Percentiles rank a stretch among this genome's conserved stretches.
These are phyloP conservation scores for Linum usitatissimum DNA, from an alignment of 345 rosid species.

Conservation along the genomic window DNA sequence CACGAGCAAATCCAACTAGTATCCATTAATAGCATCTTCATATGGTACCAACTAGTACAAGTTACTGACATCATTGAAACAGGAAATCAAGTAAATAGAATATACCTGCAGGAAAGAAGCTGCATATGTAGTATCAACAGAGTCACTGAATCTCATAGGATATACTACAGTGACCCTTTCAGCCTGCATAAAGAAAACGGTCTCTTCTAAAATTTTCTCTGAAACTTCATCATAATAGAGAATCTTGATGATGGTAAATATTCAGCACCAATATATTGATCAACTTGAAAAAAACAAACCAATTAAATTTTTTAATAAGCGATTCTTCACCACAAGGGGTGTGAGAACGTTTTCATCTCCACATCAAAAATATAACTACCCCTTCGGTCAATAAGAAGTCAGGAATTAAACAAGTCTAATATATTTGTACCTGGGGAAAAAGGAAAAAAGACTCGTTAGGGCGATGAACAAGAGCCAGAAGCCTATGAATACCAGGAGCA, in stretches of 20 bases:
- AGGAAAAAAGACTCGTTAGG: slow-evolving; percentile 89
- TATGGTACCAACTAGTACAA: not conserved
- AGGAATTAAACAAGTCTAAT: not conserved
- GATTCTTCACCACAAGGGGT: no score
- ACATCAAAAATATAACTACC: no score
- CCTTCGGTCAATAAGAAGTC: not conserved
- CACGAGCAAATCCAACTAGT: not conserved
- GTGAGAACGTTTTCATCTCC: no score
- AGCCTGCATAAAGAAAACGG: slow-evolving; percentile 34
- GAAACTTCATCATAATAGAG: not conserved
- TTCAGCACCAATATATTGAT: not conserved
- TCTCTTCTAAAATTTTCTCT: slow-evolving; percentile 6
- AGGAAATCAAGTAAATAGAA: slow-evolving; percentile 7
- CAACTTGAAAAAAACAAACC: not conserved
- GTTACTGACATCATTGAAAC: not conserved
- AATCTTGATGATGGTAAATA: not conserved
- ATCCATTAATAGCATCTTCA: not conserved
- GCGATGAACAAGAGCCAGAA: slow-evolving; percentile 83
- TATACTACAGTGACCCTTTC: slow-evolving; percentile 77
- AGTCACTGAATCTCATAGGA: slow-evolving; percentile 93
- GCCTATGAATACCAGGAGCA: slow-evolving; percentile 41
- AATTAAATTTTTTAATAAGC: not conserved
- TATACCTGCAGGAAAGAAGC: slow-evolving; percentile 89
- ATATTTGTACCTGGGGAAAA: slow-evolving; percentile 51
- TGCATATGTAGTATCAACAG: slow-evolving; percentile 66